These are phyloP conservation scores for Kewa caespitosa DNA, from an alignment of 179 eudicot genomes.

Conservation along the genomic window DNA sequence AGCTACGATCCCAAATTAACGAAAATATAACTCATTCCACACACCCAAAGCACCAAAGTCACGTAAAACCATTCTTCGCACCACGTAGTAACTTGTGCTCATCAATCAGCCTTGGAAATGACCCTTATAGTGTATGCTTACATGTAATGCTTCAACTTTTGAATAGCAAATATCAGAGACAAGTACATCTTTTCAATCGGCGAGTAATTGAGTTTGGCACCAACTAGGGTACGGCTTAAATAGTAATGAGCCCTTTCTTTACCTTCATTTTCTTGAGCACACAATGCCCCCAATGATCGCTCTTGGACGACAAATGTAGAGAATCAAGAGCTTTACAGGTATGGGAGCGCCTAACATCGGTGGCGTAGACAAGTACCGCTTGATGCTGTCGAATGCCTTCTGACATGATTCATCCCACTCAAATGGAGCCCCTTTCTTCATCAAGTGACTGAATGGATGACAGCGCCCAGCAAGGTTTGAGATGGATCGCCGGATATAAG, in stretches of 20 bases:
- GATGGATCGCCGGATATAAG: slow-evolving; percentile 14
- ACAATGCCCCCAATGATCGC: neutral
- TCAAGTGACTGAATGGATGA: neutral
- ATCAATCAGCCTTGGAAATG: neutral
- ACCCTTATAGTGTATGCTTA: neutral
- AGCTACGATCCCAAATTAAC: too few relatives aligned
- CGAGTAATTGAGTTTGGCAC: neutral
- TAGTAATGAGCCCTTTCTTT: slow-evolving; percentile 9
- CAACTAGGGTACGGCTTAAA: neutral
- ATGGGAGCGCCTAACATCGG: neutral
- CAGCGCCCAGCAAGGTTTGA: slow-evolving; percentile 3
- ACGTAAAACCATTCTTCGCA: too few relatives aligned
- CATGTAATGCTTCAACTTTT: neutral
- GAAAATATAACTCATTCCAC: too few relatives aligned
- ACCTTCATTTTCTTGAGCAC: slow-evolving; percentile 7
- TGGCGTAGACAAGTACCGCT: neutral
- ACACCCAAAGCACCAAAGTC: too few relatives aligned
- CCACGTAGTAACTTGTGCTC: too few relatives aligned
- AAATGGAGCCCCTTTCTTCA: slow-evolving; percentile 7
- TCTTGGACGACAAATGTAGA: neutral
- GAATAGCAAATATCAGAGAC: neutral
- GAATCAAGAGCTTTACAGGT: neutral
- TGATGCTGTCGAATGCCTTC: neutral
- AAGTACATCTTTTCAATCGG: neutral
- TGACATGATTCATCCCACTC: slow-evolving; percentile 12